Evolutionary conservation across 768 basidiomycete genomes (phyloP).

Genomic region (Leccinum ochraceum): DNA sequence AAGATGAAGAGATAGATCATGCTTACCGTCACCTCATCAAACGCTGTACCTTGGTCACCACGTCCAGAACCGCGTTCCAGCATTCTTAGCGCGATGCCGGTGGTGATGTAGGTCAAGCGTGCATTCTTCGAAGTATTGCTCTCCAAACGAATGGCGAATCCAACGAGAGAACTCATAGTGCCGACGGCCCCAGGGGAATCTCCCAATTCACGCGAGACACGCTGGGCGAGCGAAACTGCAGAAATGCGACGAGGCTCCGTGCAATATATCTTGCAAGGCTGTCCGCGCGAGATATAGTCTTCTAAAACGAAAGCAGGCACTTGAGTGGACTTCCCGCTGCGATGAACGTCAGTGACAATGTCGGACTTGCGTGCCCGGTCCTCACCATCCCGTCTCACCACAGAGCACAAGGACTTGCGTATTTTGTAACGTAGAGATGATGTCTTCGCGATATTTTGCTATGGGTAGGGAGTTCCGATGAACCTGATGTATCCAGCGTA

Average conservation of each 20-base stretch:
- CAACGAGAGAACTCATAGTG: conserved; percentile 76
- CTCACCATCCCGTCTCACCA: conserved; percentile 75
- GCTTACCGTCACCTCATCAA: conserved; percentile 92
- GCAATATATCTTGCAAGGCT: conserved; percentile 86
- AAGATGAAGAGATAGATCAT: conserved; percentile 5
- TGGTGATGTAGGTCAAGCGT: conserved; percentile 81
- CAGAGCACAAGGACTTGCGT: conserved; percentile 88
- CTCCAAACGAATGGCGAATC: conserved; percentile 93
- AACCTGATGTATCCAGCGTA: conserved; percentile 41
- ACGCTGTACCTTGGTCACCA: conserved; percentile 72
- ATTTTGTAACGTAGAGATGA: conserved; percentile 64
- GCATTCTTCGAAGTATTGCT: conserved; percentile 81
- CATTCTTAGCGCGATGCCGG: conserved; percentile 96
- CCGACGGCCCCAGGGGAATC: conserved; percentile 81
- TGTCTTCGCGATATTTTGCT: conserved; percentile 74
- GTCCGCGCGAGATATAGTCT: conserved; percentile 78
- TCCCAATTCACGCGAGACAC: conserved; percentile 90
- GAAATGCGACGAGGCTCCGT: conserved; percentile 96
- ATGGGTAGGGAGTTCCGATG: conserved; percentile 86
- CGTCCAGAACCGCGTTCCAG: conserved; percentile 80
- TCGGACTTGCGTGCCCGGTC: conserved; percentile 39
- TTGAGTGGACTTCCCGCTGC: conserved; percentile 95
- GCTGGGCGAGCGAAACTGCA: conserved; percentile 92
- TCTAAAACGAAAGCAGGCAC: conserved; percentile 93
- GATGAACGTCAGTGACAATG: conserved; percentile 8